These are phyloP conservation scores for Fraxinus sp. DNA, from an alignment of 305 asterid species.

Conservation along the genomic window DNA sequence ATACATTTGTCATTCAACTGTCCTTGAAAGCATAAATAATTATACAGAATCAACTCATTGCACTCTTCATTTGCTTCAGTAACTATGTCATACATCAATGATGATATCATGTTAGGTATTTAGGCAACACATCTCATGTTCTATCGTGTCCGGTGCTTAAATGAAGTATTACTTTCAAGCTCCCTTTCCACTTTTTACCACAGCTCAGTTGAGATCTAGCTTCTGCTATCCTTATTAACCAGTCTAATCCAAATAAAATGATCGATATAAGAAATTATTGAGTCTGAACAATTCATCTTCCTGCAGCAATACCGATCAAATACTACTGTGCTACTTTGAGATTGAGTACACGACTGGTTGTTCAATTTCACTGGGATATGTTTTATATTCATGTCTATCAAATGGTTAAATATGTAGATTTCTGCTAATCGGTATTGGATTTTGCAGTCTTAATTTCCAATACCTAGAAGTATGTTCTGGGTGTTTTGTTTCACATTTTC, in stretches of 20 bases:
- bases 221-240: neutral
- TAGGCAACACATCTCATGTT: neutral
- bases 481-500: constrained; percentile 7
- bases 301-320: neutral
- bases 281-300: neutral
- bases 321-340: neutral
- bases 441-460: constrained; percentile 1
- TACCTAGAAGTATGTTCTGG: neutral
- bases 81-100: neutral
- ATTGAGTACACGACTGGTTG: neutral
- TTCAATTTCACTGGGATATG: neutral
- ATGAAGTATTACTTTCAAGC: neutral
- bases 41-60: neutral
- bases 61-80: neutral
- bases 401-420: neutral
- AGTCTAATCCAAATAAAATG: neutral
- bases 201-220: neutral
- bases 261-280: neutral
- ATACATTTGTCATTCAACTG: neutral
- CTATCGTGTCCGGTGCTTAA: neutral
- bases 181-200: neutral
- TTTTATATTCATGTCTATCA: neutral
- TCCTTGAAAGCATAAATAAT: neutral
- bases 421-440: neutral
- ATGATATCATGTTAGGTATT: neutral